Base-by-base conservation (phyloP, 768 basidiomycete species). In the Collybia nuda region DNA sequence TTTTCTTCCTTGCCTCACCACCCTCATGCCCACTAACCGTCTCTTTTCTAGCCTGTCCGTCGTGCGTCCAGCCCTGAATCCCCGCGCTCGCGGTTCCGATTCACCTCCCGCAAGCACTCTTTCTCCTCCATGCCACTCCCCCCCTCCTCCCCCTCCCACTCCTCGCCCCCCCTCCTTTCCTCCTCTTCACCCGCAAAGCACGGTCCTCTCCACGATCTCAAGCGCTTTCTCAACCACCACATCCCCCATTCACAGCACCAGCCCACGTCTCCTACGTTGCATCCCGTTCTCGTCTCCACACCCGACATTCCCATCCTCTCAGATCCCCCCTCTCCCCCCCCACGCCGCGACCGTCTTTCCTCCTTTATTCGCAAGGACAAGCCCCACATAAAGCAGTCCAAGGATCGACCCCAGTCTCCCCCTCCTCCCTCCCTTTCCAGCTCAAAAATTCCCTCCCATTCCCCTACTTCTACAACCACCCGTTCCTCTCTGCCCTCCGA, bases 141-240 rank as follows among this genome's bases (percentile, higher is more conserved):
- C 9, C 40, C 35, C 24, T 49, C 41, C 44, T 35, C 26, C 51
- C 35, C 29, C 43, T 46, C 29, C 45, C 52, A 43, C 19, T 52
- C 49, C 37, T 55, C 59, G 40, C 45, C 49, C 49, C 50, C 55
- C 55, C 57, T 63, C 56, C 53, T 60, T n/a, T n/a, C 62, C 47
- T 40, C 58, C 43, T 40, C 47, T 22, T 47, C 50, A 41, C 32
- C 53, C 64, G 67, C 78, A 56, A 74, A 77, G 50, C 78, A 78
- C 53, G 88, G 92, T 0, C 88, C 93, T 2, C 79, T 98, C 44
- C 85, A 90, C 70, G 95, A 98, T 68, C 84, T 98, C 62, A 93
- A 93, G 65, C 89, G 94, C 23, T 97, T 98, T 74, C 81, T 99
- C 55, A 91, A 96, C 71, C 83, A 90, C 70, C 93, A 96, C 71